phyloP scores from a whole-genome alignment of 2,329 filamentous ascomycete genomes.

The Curvularia sp. region DNA sequence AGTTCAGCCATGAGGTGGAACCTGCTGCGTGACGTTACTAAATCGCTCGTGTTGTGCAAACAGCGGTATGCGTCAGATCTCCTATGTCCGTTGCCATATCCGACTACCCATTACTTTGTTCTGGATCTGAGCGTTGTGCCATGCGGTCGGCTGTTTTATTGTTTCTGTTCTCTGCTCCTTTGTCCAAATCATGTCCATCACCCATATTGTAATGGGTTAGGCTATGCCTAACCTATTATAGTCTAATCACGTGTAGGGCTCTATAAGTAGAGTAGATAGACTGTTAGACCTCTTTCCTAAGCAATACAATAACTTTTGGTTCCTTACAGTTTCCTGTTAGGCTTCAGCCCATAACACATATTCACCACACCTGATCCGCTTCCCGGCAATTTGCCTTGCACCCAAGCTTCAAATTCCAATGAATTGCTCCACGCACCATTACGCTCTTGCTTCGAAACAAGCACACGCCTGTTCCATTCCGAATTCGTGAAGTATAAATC shows the following conservation, averaged over 20 bases:
- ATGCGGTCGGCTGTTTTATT: neutral
- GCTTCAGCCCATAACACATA: no score
- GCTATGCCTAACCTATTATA: no score
- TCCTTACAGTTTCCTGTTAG: no score
- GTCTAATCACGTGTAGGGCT: no score
- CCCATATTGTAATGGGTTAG: no score
- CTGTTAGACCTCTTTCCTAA: no score
- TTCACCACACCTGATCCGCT: neutral
- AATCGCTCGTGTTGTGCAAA: conserved; percentile 1
- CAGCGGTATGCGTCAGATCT: neutral
- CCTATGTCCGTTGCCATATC: conserved; percentile 1
- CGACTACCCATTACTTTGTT: neutral
- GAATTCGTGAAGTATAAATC: neutral
- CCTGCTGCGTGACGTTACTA: neutral
- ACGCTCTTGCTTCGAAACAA: conserved; percentile 2
- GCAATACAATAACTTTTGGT: no score
- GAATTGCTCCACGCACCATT: conserved; percentile 3
- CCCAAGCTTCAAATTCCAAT: neutral
- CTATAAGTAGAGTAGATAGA: no score
- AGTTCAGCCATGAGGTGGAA: conserved; percentile 1
- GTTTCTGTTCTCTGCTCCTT: conserved; percentile 1
- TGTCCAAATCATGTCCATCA: neutral
- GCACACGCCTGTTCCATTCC: neutral
- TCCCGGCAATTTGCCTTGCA: conserved; percentile 1
- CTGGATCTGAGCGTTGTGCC: conserved; percentile 1